Evolutionary conservation across 2,329 filamentous ascomycete species (phyloP).

Genomic region (Fonsecaea multimorphosa): DNA sequence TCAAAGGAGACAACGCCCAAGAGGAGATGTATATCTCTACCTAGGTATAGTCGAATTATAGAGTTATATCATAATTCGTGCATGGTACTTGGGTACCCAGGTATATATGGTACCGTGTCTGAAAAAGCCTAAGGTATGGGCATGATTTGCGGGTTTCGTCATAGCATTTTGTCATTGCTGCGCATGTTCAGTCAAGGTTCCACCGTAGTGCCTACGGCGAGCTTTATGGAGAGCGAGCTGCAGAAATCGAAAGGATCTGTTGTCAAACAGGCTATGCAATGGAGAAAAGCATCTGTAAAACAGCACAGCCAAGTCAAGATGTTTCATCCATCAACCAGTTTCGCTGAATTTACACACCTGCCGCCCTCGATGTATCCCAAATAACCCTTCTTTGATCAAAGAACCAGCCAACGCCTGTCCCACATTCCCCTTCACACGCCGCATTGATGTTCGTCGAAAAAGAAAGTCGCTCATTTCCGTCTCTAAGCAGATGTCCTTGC

Average conservation of each 20-base stretch:
- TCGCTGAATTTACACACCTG: background rate
- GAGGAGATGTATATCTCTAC: background rate
- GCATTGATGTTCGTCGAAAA: background rate
- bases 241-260: background rate
- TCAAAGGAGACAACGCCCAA: background rate
- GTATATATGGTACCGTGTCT: background rate
- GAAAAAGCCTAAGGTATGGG: background rate
- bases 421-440: background rate
- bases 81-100: too few species aligned
- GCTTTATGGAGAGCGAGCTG: background rate
- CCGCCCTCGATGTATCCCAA: background rate
- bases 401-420: background rate
- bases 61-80: background rate
- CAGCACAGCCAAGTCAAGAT: background rate
- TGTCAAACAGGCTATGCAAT: background rate
- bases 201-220: background rate
- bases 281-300: background rate
- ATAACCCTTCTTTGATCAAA: background rate
- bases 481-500: background rate
- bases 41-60: background rate
- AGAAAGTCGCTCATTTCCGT: background rate
- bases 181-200: background rate
- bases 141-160: conserved; percentile 12
- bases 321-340: background rate
- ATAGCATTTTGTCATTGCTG: background rate